Conservation (phyloP, 495 filamentous ascomycete genomes). For the Penicillium roqueforti region DNA sequence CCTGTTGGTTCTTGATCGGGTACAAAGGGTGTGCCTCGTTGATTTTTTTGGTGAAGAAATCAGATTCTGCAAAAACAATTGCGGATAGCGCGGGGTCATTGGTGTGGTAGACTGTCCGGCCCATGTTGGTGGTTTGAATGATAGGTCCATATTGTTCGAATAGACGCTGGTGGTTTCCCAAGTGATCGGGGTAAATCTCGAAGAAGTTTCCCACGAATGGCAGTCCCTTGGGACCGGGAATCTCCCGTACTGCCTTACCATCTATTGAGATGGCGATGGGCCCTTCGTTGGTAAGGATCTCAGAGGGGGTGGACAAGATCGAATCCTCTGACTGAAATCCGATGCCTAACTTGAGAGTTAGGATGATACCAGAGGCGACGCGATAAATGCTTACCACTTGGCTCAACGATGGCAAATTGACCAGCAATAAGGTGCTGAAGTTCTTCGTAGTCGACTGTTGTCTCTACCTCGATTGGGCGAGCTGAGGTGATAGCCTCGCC, state of each 20-base stretch:
- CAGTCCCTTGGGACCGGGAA: constrained; percentile 43
- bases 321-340: constrained; percentile 33
- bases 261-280: constrained; percentile 43
- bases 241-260: constrained; percentile 38
- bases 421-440: constrained; percentile 40
- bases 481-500: constrained; percentile 40
- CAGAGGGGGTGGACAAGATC: constrained; percentile 21
- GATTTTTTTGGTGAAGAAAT: constrained; percentile 52
- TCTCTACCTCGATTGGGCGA: constrained; percentile 34
- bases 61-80: constrained; percentile 40
- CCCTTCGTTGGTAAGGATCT: constrained; percentile 24
- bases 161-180: constrained; percentile 55
- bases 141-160: constrained; percentile 51
- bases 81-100: constrained; percentile 44
- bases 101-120: constrained; percentile 46
- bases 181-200: constrained; percentile 55
- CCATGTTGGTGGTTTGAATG: constrained; percentile 53
- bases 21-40: constrained; percentile 46
- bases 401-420: constrained; percentile 42
- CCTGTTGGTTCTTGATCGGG: constrained; percentile 40
- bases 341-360: constrained; percentile 28
- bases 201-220: constrained; percentile 50
- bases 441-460: constrained; percentile 25
- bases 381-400: constrained; percentile 14
- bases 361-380: neutral